These are phyloP conservation scores for Teunomyces funiuensis DNA, from an alignment of 805 yeast genomes.

Conservation along the genomic window DNA sequence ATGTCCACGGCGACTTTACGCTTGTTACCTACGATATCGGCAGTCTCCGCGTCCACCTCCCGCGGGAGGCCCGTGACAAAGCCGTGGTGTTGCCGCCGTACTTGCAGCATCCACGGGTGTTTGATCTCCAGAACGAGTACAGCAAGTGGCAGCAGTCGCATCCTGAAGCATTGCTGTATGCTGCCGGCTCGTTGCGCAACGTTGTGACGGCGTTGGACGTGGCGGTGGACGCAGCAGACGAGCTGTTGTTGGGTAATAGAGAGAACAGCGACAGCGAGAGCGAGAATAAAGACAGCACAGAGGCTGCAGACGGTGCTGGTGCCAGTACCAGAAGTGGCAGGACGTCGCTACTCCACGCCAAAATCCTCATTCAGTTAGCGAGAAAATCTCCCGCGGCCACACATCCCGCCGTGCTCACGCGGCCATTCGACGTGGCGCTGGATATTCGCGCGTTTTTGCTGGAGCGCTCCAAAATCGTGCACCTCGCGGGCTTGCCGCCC, in stretches of 20 bases:
- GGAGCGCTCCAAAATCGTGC: constrained; percentile 78
- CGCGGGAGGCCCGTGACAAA: constrained; percentile 79
- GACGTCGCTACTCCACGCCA: constrained; percentile 46
- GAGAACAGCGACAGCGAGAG: neutral
- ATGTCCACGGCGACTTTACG: constrained; percentile 52
- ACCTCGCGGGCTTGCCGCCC: constrained; percentile 73
- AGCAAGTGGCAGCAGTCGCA: constrained; percentile 63
- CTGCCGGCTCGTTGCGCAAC: constrained; percentile 36
- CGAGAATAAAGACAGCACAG: neutral
- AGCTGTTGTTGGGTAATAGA: neutral
- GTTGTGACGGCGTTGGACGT: constrained; percentile 51
- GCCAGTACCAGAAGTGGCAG: too few relatives aligned
- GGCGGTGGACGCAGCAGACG: constrained; percentile 20
- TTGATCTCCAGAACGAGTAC: constrained; percentile 75
- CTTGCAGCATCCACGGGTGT: constrained; percentile 71
- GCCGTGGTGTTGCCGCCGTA: constrained; percentile 69
- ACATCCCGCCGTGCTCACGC: constrained; percentile 56
- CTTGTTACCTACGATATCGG: constrained; percentile 67
- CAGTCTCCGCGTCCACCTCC: constrained; percentile 74
- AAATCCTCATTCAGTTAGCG: constrained; percentile 47
- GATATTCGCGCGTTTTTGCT: constrained; percentile 66
- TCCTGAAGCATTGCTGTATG: constrained; percentile 48
- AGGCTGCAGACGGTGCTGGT: too few relatives aligned
- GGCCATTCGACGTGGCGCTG: constrained; percentile 74
- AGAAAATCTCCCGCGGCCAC: constrained; percentile 51